These are phyloP conservation scores for Wickerhamomyces sp. DNA, from an alignment of 1,139 yeast genomes.

Conservation along the genomic window DNA sequence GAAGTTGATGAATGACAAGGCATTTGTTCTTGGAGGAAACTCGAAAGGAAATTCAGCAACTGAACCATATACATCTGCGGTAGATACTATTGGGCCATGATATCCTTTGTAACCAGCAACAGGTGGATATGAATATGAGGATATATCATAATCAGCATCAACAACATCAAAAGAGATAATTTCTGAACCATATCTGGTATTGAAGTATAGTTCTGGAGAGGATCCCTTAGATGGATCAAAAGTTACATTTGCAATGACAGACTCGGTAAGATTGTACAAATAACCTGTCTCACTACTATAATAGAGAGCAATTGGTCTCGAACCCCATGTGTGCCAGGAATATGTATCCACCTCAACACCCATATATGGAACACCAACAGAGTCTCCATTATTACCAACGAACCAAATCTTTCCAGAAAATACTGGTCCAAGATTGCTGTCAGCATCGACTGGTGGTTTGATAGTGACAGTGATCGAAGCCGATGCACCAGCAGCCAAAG, in stretches of 20 bases:
- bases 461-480: slow-evolving; percentile 9
- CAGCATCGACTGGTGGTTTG: slow-evolving; percentile 5
- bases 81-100: slow-evolving; percentile 4
- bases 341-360: slow-evolving; percentile 11
- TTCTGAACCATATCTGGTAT: slow-evolving; percentile 9
- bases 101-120: slow-evolving; percentile 2
- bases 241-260: not conserved
- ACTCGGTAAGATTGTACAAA: not conserved
- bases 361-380: slow-evolving; percentile 15
- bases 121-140: slow-evolving; percentile 3
- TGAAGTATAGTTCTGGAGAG: slow-evolving; percentile 9
- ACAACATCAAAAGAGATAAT: slow-evolving; percentile 12
- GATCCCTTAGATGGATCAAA: not conserved
- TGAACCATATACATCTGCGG: slow-evolving; percentile 1
- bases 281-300: slow-evolving; percentile 4
- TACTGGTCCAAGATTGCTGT: slow-evolving; percentile 3
- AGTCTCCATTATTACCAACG: slow-evolving; percentile 12
- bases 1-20: slow-evolving; percentile 4
- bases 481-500: slow-evolving; percentile 11
- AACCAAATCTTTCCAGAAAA: slow-evolving; percentile 11
- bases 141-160: slow-evolving; percentile 11
- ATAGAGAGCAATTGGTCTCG: slow-evolving; percentile 4
- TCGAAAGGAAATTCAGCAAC: slow-evolving; percentile 4
- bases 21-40: slow-evolving; percentile 1
- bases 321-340: slow-evolving; percentile 9